Conservation (phyloP, 2,329 filamentous ascomycete species). For the Cladosporium colombiae region DNA sequence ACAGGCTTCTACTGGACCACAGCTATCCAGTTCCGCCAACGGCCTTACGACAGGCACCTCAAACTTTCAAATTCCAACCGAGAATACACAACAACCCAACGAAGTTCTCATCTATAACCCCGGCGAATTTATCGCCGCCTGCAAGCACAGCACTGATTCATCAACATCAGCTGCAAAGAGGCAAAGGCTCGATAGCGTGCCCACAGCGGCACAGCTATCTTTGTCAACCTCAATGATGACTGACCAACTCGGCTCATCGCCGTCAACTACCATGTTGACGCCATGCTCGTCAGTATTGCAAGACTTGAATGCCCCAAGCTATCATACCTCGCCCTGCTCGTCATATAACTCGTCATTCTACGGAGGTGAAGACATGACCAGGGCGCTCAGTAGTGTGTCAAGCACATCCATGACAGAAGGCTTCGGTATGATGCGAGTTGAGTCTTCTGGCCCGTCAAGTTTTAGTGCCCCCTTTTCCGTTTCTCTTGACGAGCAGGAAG, state of each 20-base stretch:
- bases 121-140: conserved; percentile 33
- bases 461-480: conserved; percentile 33
- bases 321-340: conserved; percentile 11
- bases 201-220: conserved; percentile 24
- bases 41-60: not conserved
- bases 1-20: not conserved
- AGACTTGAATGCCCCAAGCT: conserved; percentile 1
- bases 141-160: conserved; percentile 24
- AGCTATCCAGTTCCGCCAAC: not conserved
- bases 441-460: conserved; percentile 33
- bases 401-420: conserved; percentile 44
- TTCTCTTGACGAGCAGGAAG: conserved; percentile 31
- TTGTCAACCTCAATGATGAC: conserved; percentile 23
- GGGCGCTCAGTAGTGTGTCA: conserved; percentile 46
- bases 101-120: conserved; percentile 32
- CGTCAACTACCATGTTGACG: conserved; percentile 23
- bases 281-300: not conserved
- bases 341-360: conserved; percentile 3
- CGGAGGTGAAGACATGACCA: conserved; percentile 43
- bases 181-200: conserved; percentile 27
- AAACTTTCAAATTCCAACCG: not conserved
- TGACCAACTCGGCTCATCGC: conserved; percentile 19
- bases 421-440: conserved; percentile 47
- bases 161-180: conserved; percentile 28
- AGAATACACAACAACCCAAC: not conserved